phyloP scores from a whole-genome alignment of 768 basidiomycete genomes.

The Rhodotorula taiwanensis region DNA sequence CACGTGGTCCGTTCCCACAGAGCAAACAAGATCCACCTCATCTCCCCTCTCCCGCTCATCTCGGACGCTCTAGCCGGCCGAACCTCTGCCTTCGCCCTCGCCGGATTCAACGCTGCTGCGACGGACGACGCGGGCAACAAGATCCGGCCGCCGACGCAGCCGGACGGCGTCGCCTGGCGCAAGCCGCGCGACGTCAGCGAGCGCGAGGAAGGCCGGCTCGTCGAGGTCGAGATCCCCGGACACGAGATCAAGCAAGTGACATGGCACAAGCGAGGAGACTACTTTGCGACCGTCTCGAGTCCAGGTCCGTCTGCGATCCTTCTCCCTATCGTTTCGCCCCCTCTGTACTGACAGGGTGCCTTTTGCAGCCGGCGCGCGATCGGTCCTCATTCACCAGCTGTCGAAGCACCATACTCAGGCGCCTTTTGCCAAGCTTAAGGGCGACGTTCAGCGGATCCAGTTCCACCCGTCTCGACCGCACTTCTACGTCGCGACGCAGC shows the following conservation, averaged over 20 bases:
- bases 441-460: slow-evolving; percentile 76
- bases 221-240: slow-evolving; percentile 48
- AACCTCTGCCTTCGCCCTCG: slow-evolving; percentile 59
- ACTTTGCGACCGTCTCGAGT: slow-evolving; percentile 73
- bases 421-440: slow-evolving; percentile 93
- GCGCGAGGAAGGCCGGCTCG: slow-evolving; percentile 46
- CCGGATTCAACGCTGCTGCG: slow-evolving; percentile 59
- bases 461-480: slow-evolving; percentile 93
- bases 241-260: slow-evolving; percentile 63
- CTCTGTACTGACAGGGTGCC: neutral
- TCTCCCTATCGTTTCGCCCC: neutral
- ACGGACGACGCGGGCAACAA: slow-evolving; percentile 30
- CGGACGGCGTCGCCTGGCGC: slow-evolving; percentile 47
- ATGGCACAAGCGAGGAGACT: slow-evolving; percentile 94
- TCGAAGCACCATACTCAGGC: slow-evolving; percentile 92
- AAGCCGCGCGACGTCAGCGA: slow-evolving; percentile 44
- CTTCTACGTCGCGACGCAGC: slow-evolving; percentile 99
- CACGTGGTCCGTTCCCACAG: slow-evolving; percentile 48
- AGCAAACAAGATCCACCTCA: slow-evolving; percentile 69
- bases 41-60: slow-evolving; percentile 73
- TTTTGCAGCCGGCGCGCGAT: slow-evolving; percentile 58
- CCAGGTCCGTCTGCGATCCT: slow-evolving; percentile 53
- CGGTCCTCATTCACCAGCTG: slow-evolving; percentile 92
- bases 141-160: slow-evolving; percentile 25
- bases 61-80: slow-evolving; percentile 52